Evolutionary conservation across 495 filamentous ascomycete genomes (phyloP).

Genomic region (Annulohypoxylon moriforme): DNA sequence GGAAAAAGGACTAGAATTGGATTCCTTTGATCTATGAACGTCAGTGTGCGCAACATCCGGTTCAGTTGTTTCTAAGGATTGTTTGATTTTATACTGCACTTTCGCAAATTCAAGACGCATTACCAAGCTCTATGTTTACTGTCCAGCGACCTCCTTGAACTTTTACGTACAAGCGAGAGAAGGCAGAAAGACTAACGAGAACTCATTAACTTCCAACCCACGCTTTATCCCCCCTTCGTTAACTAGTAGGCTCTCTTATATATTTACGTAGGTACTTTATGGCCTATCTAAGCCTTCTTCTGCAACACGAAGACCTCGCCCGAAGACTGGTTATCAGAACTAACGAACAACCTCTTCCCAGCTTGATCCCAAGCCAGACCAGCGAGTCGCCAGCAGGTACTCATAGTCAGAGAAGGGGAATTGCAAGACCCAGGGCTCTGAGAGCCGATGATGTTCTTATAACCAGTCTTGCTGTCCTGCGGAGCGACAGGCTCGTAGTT

Average conservation of each 20-base stretch:
- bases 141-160: constrained; percentile 8
- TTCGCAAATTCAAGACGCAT: too few relatives aligned
- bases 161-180: constrained; percentile 19
- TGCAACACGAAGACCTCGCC: constrained; percentile 57
- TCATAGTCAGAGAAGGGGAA: constrained; percentile 43
- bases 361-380: constrained; percentile 50
- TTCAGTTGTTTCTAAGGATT: too few relatives aligned
- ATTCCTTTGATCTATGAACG: too few relatives aligned
- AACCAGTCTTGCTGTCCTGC: constrained; percentile 48
- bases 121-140: constrained; percentile 9
- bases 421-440: constrained; percentile 45
- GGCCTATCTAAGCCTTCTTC: constrained; percentile 35
- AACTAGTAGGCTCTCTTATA: too few relatives aligned
- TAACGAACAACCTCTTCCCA: constrained; percentile 47
- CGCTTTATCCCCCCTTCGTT: not conserved
- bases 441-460: constrained; percentile 49
- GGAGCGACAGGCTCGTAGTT: constrained; percentile 50
- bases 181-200: constrained; percentile 29
- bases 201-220: constrained; percentile 19
- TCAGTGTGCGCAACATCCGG: too few relatives aligned
- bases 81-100: too few relatives aligned
- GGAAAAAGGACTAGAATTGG: too few relatives aligned
- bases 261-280: too few relatives aligned
- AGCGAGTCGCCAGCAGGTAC: constrained; percentile 48
- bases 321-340: constrained; percentile 55